phyloP scores from a whole-genome alignment of 495 filamentous ascomycete genomes.

The Elasticomyces elasticus region DNA sequence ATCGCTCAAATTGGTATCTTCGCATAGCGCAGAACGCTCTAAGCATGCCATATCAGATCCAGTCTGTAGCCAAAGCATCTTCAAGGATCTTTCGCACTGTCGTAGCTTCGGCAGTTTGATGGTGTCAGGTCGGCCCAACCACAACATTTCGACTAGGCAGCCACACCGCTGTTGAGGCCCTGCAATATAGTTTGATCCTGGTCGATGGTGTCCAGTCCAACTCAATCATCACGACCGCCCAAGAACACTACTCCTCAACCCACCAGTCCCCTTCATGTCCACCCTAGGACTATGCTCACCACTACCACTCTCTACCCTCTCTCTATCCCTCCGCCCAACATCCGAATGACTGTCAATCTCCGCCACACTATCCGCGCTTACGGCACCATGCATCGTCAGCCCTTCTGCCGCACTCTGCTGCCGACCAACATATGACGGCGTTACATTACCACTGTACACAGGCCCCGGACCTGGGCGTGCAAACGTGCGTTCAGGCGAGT shows the following conservation, averaged over 20 bases:
- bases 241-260: slow-evolving; percentile 11
- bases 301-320: background rate
- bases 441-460: slow-evolving; percentile 4
- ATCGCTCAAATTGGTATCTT: background rate
- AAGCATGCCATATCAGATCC: background rate
- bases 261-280: slow-evolving; percentile 8
- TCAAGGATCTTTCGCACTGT: no score
- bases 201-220: background rate
- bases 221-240: background rate
- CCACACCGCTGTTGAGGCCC: no score
- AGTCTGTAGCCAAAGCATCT: no score
- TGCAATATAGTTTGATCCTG: no score
- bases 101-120: no score
- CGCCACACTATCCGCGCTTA: background rate
- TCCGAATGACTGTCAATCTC: slow-evolving; percentile 16
- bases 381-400: slow-evolving; percentile 21
- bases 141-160: no score
- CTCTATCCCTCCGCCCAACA: slow-evolving; percentile 7
- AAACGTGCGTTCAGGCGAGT: background rate
- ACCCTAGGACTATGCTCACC: slow-evolving; percentile 3
- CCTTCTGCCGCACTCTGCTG: slow-evolving; percentile 12
- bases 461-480: slow-evolving; percentile 10
- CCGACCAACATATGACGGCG: slow-evolving; percentile 12
- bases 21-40: no score
- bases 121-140: no score